These are phyloP conservation scores for Magnusiomyces tetraspermus DNA, from an alignment of 1,139 yeast genomes.

Conservation along the genomic window DNA sequence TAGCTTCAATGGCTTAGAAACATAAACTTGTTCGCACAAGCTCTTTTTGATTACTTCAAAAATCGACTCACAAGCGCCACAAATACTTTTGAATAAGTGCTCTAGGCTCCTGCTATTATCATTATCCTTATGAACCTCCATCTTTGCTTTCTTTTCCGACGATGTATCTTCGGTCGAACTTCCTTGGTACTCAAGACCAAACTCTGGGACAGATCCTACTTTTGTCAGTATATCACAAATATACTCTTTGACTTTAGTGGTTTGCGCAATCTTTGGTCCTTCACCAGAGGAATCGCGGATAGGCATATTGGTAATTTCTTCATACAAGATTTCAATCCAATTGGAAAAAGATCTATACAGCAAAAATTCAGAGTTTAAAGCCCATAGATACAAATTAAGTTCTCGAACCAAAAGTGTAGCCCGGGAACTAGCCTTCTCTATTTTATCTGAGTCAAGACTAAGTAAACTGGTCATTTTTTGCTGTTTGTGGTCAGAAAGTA, in stretches of 20 bases:
- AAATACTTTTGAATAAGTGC: neutral
- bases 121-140: neutral
- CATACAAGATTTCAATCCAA: slow-evolving; percentile 28
- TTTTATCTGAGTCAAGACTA: slow-evolving; percentile 29
- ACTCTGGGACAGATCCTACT: neutral
- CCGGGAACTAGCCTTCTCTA: slow-evolving; percentile 29
- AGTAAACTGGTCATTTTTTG: slow-evolving; percentile 17
- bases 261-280: slow-evolving; percentile 18
- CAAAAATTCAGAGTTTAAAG: slow-evolving; percentile 44
- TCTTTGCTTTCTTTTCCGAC: neutral
- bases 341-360: slow-evolving; percentile 43
- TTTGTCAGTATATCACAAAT: slow-evolving; percentile 14
- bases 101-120: neutral
- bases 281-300: slow-evolving; percentile 15
- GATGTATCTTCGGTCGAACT: neutral
- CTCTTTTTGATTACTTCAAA: slow-evolving; percentile 15
- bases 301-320: slow-evolving; percentile 18
- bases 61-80: neutral
- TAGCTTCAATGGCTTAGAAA: neutral
- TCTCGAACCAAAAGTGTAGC: slow-evolving; percentile 34
- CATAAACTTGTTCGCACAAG: slow-evolving; percentile 13
- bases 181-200: neutral
- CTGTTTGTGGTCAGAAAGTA: neutral
- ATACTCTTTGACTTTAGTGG: slow-evolving; percentile 21
- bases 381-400: slow-evolving; percentile 39